phyloP scores from a whole-genome alignment of 2,329 filamentous ascomycete species.

The Pseudopithomyces chartarum region DNA sequence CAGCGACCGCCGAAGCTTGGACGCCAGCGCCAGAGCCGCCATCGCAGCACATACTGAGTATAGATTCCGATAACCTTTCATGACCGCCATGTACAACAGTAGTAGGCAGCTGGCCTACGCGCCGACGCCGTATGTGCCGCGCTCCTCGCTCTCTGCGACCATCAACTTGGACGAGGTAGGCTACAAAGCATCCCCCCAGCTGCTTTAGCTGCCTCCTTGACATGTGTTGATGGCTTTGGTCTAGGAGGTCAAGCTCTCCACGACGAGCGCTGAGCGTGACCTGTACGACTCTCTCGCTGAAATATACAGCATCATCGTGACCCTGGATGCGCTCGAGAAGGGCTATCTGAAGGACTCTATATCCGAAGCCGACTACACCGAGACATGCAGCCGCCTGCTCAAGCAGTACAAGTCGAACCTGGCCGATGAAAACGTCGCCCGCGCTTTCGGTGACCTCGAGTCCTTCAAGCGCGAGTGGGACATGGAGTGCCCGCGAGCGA shows the following conservation, averaged over 20 bases:
- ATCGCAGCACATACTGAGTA: no score
- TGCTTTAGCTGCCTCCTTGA: neutral
- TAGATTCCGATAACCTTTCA: neutral
- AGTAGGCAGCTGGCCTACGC: conserved; percentile 74
- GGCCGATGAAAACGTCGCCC: conserved; percentile 87
- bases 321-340: conserved; percentile 92
- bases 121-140: conserved; percentile 88
- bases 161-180: conserved; percentile 90
- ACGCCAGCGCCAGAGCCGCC: neutral
- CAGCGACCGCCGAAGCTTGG: conserved; percentile 12
- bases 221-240: conserved; percentile 13
- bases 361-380: conserved; percentile 88
- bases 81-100: conserved; percentile 52
- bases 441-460: conserved; percentile 84
- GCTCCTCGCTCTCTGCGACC: conserved; percentile 78
- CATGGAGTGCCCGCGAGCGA: conserved; percentile 91
- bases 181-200: no score
- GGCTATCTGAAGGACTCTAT: conserved; percentile 96
- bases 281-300: conserved; percentile 95
- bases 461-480: conserved; percentile 92
- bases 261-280: conserved; percentile 85
- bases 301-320: conserved; percentile 96
- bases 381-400: conserved; percentile 89
- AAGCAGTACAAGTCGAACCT: conserved; percentile 97
- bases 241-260: conserved; percentile 90